phyloP scores from a whole-genome alignment of 805 yeast species.

The Jamesozyma piceae region DNA sequence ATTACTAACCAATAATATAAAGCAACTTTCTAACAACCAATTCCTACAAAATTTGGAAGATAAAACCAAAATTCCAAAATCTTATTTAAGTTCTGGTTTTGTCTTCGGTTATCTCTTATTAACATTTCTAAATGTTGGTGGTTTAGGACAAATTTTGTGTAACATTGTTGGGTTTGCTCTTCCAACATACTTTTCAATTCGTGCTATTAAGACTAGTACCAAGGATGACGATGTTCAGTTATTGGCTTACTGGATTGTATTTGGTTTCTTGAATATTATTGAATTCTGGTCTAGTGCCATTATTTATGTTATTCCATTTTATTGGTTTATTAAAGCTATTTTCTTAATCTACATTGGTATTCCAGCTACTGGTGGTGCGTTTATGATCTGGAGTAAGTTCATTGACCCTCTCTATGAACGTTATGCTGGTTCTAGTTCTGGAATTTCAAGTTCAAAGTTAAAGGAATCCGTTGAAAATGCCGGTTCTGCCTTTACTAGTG shows the following conservation, averaged over 20 bases:
- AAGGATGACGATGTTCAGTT: slow-evolving; percentile 75
- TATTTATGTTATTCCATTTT: slow-evolving; percentile 92
- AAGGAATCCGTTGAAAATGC: slow-evolving; percentile 27
- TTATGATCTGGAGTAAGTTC: slow-evolving; percentile 50
- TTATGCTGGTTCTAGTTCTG: slow-evolving; percentile 7
- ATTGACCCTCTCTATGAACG: slow-evolving; percentile 54
- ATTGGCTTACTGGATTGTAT: slow-evolving; percentile 97
- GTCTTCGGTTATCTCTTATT: slow-evolving; percentile 61
- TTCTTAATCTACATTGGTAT: slow-evolving; percentile 80
- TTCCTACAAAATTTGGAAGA: slow-evolving; percentile 35
- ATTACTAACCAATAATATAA: background rate
- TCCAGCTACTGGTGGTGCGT: slow-evolving; percentile 85
- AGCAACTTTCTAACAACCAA: slow-evolving; percentile 28
- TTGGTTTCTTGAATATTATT: slow-evolving; percentile 77
- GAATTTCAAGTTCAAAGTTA: slow-evolving; percentile 12
- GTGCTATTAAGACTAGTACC: slow-evolving; percentile 66
- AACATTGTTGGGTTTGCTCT: slow-evolving; percentile 84
- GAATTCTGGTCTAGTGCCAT: slow-evolving; percentile 95
- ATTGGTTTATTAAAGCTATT: slow-evolving; percentile 86
- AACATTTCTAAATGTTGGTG: slow-evolving; percentile 85
- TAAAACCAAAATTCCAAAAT: slow-evolving; percentile 58
- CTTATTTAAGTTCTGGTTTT: slow-evolving; percentile 67
- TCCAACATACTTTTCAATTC: slow-evolving; percentile 82
- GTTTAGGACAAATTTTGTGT: slow-evolving; percentile 87
- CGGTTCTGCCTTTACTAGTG: slow-evolving; percentile 16